Percentiles rank a stretch among this genome's conserved stretches.
Evolutionary conservation across 2,329 filamentous ascomycete species (phyloP).

Genomic region (Venturia carpophila): DNA sequence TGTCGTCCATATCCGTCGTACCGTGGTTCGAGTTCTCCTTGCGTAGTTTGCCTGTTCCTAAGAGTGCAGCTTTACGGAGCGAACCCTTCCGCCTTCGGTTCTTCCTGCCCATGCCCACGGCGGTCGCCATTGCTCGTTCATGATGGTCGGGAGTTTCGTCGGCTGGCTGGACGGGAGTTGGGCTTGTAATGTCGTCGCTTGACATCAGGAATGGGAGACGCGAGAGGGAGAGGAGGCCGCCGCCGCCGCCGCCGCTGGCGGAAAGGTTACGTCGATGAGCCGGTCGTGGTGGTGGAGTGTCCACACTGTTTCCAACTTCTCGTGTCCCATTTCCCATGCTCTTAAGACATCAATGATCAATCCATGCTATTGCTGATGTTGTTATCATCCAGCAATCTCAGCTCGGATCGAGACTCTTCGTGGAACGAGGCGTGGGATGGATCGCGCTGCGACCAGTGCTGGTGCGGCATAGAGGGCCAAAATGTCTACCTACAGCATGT

Average conservation of each 20-base stretch:
- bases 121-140: constrained; percentile 5
- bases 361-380: background rate
- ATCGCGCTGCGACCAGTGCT: background rate
- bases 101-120: constrained; percentile 35
- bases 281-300: constrained; percentile 32
- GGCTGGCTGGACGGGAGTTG: constrained; percentile 21
- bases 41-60: constrained; percentile 63
- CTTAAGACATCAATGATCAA: constrained; percentile 1
- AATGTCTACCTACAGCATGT: background rate
- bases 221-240: constrained; percentile 40
- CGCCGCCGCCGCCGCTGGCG: constrained; percentile 32
- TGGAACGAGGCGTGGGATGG: background rate
- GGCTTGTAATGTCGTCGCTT: constrained; percentile 27
- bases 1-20: constrained; percentile 22
- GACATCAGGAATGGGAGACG: constrained; percentile 61
- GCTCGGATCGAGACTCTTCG: background rate
- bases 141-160: constrained; percentile 17
- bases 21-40: constrained; percentile 37
- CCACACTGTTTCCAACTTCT: background rate
- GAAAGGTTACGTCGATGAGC: constrained; percentile 42
- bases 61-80: constrained; percentile 74
- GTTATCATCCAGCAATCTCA: background rate
- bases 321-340: constrained; percentile 19
- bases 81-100: constrained; percentile 59
- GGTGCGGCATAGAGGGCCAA: background rate